Base-by-base conservation (phyloP, 192 early-diverging fungal species). In the Radiomyces spectabilis region DNA sequence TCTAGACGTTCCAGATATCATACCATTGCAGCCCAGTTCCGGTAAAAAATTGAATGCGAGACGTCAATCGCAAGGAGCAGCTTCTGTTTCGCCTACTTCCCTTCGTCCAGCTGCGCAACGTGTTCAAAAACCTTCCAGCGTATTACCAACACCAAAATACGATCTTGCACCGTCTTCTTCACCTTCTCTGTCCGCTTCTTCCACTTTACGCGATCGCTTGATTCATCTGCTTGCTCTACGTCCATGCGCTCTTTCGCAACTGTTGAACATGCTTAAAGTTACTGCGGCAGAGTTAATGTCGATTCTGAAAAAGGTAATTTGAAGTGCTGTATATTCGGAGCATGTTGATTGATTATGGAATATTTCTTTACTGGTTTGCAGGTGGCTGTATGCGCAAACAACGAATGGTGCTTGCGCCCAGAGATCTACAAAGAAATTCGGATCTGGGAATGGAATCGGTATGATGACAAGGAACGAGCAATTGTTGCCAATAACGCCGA, bases 381-480 rank as follows among this genome's bases (percentile, higher is more conserved):
- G 31, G 22, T 51, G 18, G 46, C 46, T 2, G 48, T 37, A 26
- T 15, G n/a, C 19, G 19, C 53, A 5, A 27, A 46, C 15, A 41
- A 39, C 21, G 48, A 55, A 35, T 64, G 55, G 46, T 37, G 37
- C 4, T 37, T 64, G 31, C 55, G 48, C 39, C 62, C 62, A 38
- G 47, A 33, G 2, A 8, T 56, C 1, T 64, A 52, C n/a, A 57
- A 51, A 32, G 47, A 57, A 35, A 57, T 64, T 21, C 38, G 31
- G 15, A 52, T 64, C 32, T 64, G 62, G 62, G 62, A 64, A 19
- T 64, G 62, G 62, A 47, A 31, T 22, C 38, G 42, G 5, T 64
- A 64, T 29, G 55, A 49, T 5, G 38, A 39, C 12, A 49, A 44
- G 15, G 62, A 64, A 51, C 35, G 47, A 21, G 40, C 39, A 34